Evolutionary conservation across 768 basidiomycete species (phyloP).

Genomic region (Gymnopilus junonius): DNA sequence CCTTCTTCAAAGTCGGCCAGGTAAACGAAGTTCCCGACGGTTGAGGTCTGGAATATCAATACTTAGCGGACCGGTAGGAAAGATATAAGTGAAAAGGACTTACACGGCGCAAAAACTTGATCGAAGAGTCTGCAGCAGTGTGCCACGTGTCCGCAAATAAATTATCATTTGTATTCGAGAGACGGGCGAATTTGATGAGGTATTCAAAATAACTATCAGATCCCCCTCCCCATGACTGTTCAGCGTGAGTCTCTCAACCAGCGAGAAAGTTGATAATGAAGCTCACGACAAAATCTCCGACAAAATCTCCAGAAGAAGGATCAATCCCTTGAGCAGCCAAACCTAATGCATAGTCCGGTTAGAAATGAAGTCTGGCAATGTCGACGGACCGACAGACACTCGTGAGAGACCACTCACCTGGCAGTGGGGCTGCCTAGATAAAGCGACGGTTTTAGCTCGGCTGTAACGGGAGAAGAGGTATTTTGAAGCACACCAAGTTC

Average conservation of each 20-base stretch:
- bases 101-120: conserved; percentile 25
- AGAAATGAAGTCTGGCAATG: conserved; percentile 7
- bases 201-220: conserved; percentile 81
- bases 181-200: conserved; percentile 69
- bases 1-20: conserved; percentile 62
- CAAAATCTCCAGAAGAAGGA: conserved; percentile 50
- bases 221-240: conserved; percentile 66
- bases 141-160: conserved; percentile 67
- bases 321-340: conserved; percentile 64
- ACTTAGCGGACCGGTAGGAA: no score
- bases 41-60: no score
- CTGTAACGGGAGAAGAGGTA: neutral
- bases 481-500: conserved; percentile 34
- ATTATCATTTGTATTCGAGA: conserved; percentile 62
- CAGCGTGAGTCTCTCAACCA: neutral
- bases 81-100: no score
- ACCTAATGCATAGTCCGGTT: conserved; percentile 30
- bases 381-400: conserved; percentile 2
- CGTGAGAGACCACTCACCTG: conserved; percentile 52
- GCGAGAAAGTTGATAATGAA: neutral
- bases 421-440: conserved; percentile 22
- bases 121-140: conserved; percentile 73
- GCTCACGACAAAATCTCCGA: conserved; percentile 54
- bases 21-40: no score
- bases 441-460: conserved; percentile 10